phyloP scores from a whole-genome alignment of 768 basidiomycete genomes.

The Rhodosporidiobolus odoratus region DNA sequence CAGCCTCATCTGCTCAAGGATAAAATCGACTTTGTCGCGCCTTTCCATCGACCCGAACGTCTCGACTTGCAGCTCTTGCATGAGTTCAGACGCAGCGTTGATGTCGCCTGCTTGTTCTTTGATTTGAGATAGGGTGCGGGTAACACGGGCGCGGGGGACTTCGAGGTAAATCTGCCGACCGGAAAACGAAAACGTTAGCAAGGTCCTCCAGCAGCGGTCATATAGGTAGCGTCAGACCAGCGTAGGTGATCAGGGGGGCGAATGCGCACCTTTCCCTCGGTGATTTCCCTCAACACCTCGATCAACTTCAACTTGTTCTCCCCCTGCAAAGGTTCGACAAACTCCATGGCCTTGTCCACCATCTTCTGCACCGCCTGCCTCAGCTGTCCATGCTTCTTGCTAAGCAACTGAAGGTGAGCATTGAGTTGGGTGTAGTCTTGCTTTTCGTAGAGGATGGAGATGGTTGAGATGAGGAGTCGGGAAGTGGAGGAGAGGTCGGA shows the following conservation, averaged over 20 bases:
- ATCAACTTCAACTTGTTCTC: conserved; percentile 80
- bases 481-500: conserved; percentile 90
- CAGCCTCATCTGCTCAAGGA: conserved; percentile 94
- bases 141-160: conserved; percentile 90
- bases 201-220: not conserved
- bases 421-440: conserved; percentile 53
- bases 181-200: not conserved
- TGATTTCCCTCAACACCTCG: conserved; percentile 80
- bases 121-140: conserved; percentile 74
- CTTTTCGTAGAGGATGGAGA: conserved; percentile 66
- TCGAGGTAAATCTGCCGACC: conserved; percentile 79
- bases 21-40: conserved; percentile 95
- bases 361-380: conserved; percentile 85
- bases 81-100: conserved; percentile 71
- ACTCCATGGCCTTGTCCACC: conserved; percentile 76
- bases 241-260: too few relatives aligned
- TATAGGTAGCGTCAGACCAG: not conserved
- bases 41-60: conserved; percentile 99
- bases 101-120: conserved; percentile 65
- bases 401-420: conserved; percentile 58
- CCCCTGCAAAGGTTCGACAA: conserved; percentile 71
- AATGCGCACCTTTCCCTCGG: conserved; percentile 79
- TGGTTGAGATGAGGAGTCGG: conserved; percentile 67
- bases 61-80: conserved; percentile 94
- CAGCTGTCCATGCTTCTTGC: conserved; percentile 96